A percentile compares a stretch with the other conserved stretches of the same genome.
phyloP scores from a whole-genome alignment of 139 green algal species.

The Chlamydomonas sphaeroides region DNA sequence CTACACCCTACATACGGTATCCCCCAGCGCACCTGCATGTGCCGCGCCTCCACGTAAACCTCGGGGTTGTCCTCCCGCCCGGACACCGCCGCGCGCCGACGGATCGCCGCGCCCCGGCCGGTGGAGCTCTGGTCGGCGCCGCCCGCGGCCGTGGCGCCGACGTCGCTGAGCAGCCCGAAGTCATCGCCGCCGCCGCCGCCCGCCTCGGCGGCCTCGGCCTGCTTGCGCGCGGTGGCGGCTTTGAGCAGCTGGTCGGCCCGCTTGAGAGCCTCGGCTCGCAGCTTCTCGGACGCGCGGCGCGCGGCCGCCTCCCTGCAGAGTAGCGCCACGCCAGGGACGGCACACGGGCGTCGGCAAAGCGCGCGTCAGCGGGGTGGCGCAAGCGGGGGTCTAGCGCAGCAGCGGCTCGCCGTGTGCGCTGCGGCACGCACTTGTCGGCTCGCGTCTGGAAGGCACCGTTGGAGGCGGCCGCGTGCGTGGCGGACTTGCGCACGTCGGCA shows the following conservation, averaged over 20 bases:
- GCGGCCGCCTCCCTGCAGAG: constrained; percentile 4
- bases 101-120: neutral
- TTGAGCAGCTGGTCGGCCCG: constrained; percentile 12
- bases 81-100: constrained; percentile 1
- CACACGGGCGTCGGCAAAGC: no score
- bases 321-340: no score
- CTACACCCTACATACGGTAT: no score
- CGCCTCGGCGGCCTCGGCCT: neutral
- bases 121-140: constrained; percentile 1
- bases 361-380: no score
- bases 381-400: no score
- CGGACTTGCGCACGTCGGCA: constrained; percentile 19
- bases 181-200: constrained; percentile 13
- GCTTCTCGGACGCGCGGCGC: constrained; percentile 12
- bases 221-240: neutral
- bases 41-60: constrained; percentile 53
- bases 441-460: constrained; percentile 28
- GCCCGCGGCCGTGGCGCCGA: constrained; percentile 1
- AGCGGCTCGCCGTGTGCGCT: no score
- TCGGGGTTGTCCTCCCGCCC: constrained; percentile 35
- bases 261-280: constrained; percentile 1
- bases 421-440: constrained; percentile 34
- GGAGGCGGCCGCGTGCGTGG: neutral
- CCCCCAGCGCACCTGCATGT: constrained; percentile 40
- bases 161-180: neutral